Percentiles rank a stretch among this genome's conserved stretches.
Conservation (phyloP, 148 eudicot species). For the Arbutus unedo region DNA sequence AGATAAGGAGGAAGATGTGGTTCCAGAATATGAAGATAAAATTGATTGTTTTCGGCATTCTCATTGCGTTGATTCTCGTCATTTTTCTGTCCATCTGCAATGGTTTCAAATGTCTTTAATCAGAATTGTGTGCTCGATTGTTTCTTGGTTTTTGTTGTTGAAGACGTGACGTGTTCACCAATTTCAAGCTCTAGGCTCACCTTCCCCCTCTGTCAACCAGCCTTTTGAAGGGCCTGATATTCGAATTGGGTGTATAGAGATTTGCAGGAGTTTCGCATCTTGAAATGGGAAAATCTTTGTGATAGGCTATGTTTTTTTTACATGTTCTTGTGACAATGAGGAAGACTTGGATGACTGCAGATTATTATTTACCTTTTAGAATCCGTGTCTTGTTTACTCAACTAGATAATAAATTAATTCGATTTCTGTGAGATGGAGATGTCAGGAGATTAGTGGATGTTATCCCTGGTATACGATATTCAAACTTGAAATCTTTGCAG, state of each 20-base stretch:
- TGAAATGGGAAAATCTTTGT: neutral
- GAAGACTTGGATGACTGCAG: neutral
- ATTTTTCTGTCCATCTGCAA: conserved; percentile 37
- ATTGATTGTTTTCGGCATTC: conserved; percentile 29
- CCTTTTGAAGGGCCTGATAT: conserved; percentile 9
- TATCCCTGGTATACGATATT: neutral
- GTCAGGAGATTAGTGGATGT: neutral
- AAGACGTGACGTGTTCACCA: neutral
- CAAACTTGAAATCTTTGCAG: neutral
- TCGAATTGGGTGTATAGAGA: conserved; percentile 6
- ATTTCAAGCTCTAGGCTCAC: neutral
- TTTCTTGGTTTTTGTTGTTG: neutral
- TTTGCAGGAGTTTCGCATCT: conserved; percentile 11
- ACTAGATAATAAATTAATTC: neutral
- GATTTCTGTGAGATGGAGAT: neutral
- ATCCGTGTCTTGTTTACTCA: neutral
- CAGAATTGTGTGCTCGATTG: neutral
- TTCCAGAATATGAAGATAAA: conserved; percentile 45
- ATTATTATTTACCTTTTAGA: neutral
- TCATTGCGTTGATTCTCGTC: conserved; percentile 27
- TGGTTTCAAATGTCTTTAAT: conserved; percentile 24
- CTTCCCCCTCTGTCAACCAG: conserved; percentile 5
- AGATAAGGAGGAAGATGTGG: conserved; percentile 56
- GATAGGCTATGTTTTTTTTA: neutral
- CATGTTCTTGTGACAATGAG: neutral